Conservation (phyloP, 169 alveolate genomes). For the Eimeria sp. region DNA sequence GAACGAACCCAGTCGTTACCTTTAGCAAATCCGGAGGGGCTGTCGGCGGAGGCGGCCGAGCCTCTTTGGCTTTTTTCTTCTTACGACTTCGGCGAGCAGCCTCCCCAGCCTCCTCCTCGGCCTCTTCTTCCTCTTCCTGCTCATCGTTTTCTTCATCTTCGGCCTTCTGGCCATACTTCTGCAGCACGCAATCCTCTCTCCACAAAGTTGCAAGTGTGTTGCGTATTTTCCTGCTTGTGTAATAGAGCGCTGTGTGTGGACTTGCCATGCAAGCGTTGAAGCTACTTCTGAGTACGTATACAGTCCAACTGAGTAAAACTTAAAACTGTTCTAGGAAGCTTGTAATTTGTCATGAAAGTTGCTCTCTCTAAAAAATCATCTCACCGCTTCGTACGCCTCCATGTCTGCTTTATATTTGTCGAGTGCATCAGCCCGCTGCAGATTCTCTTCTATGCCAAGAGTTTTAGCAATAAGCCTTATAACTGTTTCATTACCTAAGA, state of each 20-base stretch:
- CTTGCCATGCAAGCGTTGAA: not conserved
- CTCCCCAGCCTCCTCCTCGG: not conserved
- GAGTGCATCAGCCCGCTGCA: slow-evolving; percentile 57
- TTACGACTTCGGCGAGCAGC: not conserved
- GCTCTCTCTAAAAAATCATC: not conserved
- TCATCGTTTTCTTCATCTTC: not conserved
- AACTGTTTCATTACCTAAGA: slow-evolving; percentile 43
- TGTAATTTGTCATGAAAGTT: not conserved
- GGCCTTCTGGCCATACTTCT: slow-evolving; percentile 19
- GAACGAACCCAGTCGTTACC: slow-evolving; percentile 39
- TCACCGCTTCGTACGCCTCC: slow-evolving; percentile 43
- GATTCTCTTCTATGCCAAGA: slow-evolving; percentile 50
- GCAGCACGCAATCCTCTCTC: slow-evolving; percentile 4
- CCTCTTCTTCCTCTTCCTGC: slow-evolving; percentile 7
- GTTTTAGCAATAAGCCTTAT: slow-evolving; percentile 13
- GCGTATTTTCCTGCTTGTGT: not conserved
- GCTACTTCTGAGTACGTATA: not conserved
- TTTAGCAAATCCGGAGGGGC: slow-evolving; percentile 64
- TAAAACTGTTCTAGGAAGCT: not conserved
- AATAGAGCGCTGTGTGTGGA: too few species aligned
- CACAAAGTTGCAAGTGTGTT: too few species aligned
- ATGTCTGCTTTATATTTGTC: slow-evolving; percentile 29
- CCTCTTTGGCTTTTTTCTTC: not conserved
- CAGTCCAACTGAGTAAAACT: not conserved
- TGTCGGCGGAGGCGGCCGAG: slow-evolving; percentile 30